These are phyloP conservation scores for Gaultheria prostrata DNA, from an alignment of 148 eudicot species.

Conservation along the genomic window DNA sequence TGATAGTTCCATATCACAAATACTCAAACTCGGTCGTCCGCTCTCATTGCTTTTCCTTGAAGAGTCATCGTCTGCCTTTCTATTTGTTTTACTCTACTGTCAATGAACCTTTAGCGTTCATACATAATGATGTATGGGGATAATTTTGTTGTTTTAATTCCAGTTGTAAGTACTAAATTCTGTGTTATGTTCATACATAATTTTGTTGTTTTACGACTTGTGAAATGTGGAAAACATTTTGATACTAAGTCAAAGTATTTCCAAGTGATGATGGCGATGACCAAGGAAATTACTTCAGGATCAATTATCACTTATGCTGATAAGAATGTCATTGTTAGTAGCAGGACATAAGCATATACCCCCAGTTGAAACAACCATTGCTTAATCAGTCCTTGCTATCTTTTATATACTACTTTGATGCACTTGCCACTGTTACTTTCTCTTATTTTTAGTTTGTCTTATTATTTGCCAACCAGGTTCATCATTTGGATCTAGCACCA, in stretches of 20 bases:
- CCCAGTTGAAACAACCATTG: not conserved
- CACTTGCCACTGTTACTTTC: not conserved
- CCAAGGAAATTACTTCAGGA: not conserved
- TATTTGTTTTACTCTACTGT: not conserved
- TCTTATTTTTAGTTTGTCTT: not conserved
- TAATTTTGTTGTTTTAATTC: not conserved
- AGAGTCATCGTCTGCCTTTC: not conserved
- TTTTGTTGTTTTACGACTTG: not conserved
- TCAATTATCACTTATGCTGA: not conserved
- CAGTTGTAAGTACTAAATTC: not conserved
- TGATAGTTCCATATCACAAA: not conserved
- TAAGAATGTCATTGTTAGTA: not conserved
- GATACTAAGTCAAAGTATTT: not conserved
- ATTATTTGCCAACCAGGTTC: not conserved
- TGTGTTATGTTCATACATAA: too few species aligned
- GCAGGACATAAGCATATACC: not conserved
- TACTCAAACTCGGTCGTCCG: not conserved
- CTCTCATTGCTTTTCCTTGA: not conserved
- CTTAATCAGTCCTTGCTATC: not conserved
- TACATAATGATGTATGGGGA: not conserved
- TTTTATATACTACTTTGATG: not conserved
- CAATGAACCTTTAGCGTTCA: not conserved
- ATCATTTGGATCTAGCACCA: not conserved
- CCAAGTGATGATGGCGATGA: not conserved
- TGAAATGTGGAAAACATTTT: not conserved